Base-by-base conservation (phyloP, 306 rosid species). In the Rubus parviflorus region DNA sequence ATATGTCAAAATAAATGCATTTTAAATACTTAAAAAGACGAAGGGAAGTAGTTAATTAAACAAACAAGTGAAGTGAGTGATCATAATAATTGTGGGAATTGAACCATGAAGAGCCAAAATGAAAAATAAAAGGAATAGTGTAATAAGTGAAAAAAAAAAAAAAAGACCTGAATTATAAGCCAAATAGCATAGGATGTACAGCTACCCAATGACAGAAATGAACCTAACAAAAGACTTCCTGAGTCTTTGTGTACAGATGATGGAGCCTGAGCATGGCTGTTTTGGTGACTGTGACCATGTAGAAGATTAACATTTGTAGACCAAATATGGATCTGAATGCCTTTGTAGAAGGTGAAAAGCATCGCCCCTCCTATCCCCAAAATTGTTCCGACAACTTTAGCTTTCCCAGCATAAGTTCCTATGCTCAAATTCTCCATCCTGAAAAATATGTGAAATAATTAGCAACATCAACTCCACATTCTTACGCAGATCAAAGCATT, bases 351-450 rank as follows among this genome's bases (percentile, higher is more conserved):
- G 14, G 75, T 74, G 51, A 74, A 68, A 3, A 80, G 30, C 75
- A 74, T 68, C 3, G 78, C 83, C 52, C 79, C 83, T 12, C 75
- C 75, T 19, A 80, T 74, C 14, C 84, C 76, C n/a, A 68, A 4
- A 4, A 61, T 22, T 57, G 80, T 75, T 35, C 80, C 76, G 5
- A 51, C 5, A 11, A 81, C 64, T 58, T 81, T 81, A 1, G 56
- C 72, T 7, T 68, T 56, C 48, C 80, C 80, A 0, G 43, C 76
- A 20, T 12, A 0, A 11, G 79, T 80, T 69, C 65, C 40, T 22
- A 58, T 15, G 30, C 25, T n/a, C 17, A 40, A 42, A 23, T 60
- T 68, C 71, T 75, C 80, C 72, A 81, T 40, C 35, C 80, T 81
- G 63, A 67, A 17, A 25, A 38, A 19, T 49, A 15, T 17, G 11